Percentiles rank a stretch among this genome's conserved stretches.
These are phyloP conservation scores for Ajuga chamaepitys DNA, from an alignment of 257 asterid species.

Conservation along the genomic window DNA sequence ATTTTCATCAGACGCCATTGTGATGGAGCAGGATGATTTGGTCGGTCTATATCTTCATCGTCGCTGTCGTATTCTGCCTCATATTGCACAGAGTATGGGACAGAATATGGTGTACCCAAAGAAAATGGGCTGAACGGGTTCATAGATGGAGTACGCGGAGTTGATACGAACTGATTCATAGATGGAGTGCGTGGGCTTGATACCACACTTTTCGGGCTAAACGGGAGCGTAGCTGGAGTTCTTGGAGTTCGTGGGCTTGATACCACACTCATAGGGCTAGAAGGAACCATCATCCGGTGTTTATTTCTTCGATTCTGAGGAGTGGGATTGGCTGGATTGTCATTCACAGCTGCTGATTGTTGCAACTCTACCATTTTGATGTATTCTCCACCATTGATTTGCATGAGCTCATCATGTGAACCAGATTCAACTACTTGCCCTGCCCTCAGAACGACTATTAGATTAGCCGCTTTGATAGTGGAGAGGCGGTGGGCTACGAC, in stretches of 20 bases:
- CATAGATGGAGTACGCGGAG: slow-evolving; percentile 59
- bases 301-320: slow-evolving; percentile 28
- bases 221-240: too few relatives aligned
- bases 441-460: slow-evolving; percentile 44
- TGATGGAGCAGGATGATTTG: slow-evolving; percentile 44
- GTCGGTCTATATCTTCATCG: slow-evolving; percentile 24
- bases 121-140: slow-evolving; percentile 71
- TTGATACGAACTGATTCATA: slow-evolving; percentile 38
- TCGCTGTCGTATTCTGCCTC: slow-evolving; percentile 48
- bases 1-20: slow-evolving; percentile 54
- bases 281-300: slow-evolving; percentile 27
- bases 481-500: slow-evolving; percentile 78
- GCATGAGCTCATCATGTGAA: slow-evolving; percentile 59
- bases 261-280: slow-evolving; percentile 53
- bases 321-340: slow-evolving; percentile 4
- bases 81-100: slow-evolving; percentile 60
- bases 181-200: slow-evolving; percentile 69
- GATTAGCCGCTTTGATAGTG: slow-evolving; percentile 50
- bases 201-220: slow-evolving; percentile 50
- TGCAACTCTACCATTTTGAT: slow-evolving; percentile 60
- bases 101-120: slow-evolving; percentile 38
- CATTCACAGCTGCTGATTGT: slow-evolving; percentile 27
- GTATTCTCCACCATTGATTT: slow-evolving; percentile 52
- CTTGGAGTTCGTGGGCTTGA: slow-evolving; percentile 63
- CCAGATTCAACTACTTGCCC: slow-evolving; percentile 68